A percentile compares a stretch with the other conserved stretches of the same genome.
Evolutionary conservation across 345 rosid genomes (phyloP).

Genomic region (Arabis hirsuta): DNA sequence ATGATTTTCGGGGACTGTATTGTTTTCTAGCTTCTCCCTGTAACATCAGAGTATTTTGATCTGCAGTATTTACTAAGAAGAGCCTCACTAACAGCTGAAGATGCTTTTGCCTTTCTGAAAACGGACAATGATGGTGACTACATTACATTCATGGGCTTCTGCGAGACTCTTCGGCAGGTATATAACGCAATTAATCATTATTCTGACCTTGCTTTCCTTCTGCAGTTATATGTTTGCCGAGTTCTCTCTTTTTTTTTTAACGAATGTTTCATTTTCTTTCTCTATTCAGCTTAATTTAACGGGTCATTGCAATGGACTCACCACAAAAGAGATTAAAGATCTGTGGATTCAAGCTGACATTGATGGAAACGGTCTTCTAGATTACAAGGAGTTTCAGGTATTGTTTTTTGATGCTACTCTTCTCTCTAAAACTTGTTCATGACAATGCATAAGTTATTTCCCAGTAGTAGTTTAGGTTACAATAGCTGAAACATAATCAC

Average conservation of each 20-base stretch:
- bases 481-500: background rate
- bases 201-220: background rate
- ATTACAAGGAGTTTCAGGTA: conserved; percentile 91
- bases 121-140: conserved; percentile 59
- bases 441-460: background rate
- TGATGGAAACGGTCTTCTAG: conserved; percentile 73
- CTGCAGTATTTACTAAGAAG: conserved; percentile 68
- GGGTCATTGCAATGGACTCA: conserved; percentile 74
- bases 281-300: conserved; percentile 69
- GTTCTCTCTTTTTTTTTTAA: background rate
- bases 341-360: conserved; percentile 86
- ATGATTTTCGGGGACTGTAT: background rate
- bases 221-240: background rate
- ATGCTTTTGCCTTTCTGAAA: conserved; percentile 79
- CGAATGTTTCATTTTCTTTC: conserved; percentile 1
- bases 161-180: conserved; percentile 88
- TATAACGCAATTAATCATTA: background rate
- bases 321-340: conserved; percentile 70
- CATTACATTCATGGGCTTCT: conserved; percentile 72
- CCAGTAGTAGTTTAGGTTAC: background rate
- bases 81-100: conserved; percentile 70
- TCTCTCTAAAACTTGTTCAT: conserved; percentile 1
- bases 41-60: conserved; percentile 32
- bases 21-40: conserved; percentile 26
- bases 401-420: background rate